A percentile compares a stretch with the other conserved stretches of the same genome.
phyloP scores from a whole-genome alignment of 2,329 filamentous ascomycete genomes.

The Fusarium verticillioides region DNA sequence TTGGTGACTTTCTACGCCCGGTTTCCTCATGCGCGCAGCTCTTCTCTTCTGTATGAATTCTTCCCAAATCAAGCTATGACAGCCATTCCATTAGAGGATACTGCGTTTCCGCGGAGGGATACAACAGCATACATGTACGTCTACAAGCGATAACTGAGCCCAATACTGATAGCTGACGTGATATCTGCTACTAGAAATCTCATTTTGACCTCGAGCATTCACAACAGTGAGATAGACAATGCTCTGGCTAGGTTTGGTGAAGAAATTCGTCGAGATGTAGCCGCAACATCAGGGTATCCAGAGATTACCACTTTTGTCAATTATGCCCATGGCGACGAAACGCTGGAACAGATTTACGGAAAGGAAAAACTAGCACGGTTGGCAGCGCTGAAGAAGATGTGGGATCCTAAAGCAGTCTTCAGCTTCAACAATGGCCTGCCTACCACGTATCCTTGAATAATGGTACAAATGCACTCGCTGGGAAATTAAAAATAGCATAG shows the following conservation, averaged over 20 bases:
- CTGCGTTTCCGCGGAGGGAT: not conserved
- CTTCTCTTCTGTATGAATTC: not conserved
- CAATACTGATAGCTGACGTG: fast-evolving
- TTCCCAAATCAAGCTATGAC: not conserved
- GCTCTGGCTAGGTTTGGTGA: not conserved
- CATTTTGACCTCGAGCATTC: not conserved
- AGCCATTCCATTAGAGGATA: not conserved
- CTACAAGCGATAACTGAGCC: not conserved
- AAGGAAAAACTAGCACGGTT: fast-evolving
- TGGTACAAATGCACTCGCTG: too few species aligned
- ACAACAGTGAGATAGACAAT: not conserved
- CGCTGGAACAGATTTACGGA: not conserved
- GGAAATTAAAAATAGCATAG: fast-evolving
- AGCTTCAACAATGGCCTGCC: not conserved
- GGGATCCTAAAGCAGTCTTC: not conserved
- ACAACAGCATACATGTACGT: not conserved
- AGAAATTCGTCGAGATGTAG: not conserved
- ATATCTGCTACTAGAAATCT: fast-evolving
- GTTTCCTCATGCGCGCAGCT: not conserved
- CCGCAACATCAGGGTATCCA: not conserved
- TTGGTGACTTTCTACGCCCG: not conserved
- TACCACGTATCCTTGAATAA: not conserved
- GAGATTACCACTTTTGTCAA: not conserved
- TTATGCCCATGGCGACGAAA: not conserved
- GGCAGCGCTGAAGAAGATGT: not conserved